These are phyloP conservation scores for Excoecaria cochinchinensis DNA, from an alignment of 345 rosid species.

Conservation along the genomic window DNA sequence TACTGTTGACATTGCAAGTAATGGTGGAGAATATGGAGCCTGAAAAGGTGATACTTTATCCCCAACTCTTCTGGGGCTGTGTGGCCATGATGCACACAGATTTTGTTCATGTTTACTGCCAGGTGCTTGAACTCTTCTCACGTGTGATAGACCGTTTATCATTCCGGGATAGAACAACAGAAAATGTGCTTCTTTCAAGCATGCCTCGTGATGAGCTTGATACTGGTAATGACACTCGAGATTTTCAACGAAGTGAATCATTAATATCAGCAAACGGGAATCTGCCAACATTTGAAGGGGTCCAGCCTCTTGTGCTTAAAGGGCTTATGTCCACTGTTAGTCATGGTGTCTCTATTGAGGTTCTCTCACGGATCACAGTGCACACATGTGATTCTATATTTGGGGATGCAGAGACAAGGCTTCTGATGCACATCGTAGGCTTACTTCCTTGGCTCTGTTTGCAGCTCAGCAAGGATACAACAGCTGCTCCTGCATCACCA, in stretches of 20 bases:
- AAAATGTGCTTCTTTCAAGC: constrained; percentile 94
- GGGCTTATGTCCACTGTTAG: constrained; percentile 93
- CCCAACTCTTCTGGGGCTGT: constrained; percentile 98
- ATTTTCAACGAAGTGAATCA: constrained; percentile 69
- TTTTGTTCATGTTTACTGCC: constrained; percentile 95
- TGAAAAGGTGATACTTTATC: constrained; percentile 93
- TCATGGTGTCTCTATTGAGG: constrained; percentile 85
- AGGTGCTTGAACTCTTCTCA: constrained; percentile 93
- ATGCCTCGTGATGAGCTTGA: constrained; percentile 93
- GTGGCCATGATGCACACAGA: constrained; percentile 99
- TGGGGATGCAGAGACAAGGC: constrained; percentile 89
- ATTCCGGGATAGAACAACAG: constrained; percentile 88
- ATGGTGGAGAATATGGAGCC: constrained; percentile 99
- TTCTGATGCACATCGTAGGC: constrained; percentile 94
- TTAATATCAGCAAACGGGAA: constrained; percentile 68
- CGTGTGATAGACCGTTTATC: constrained; percentile 86
- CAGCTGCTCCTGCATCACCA: constrained; percentile 61
- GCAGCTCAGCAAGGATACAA: constrained; percentile 71
- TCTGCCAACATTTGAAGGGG: constrained; percentile 89
- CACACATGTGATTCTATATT: constrained; percentile 95
- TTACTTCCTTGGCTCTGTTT: constrained; percentile 98
- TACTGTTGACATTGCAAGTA: constrained; percentile 86
- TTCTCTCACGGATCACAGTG: constrained; percentile 79
- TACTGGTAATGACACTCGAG: constrained; percentile 45
- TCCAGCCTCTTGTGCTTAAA: constrained; percentile 96